A percentile compares a stretch with the other conserved stretches of the same genome.
phyloP scores from a whole-genome alignment of 176 grass and related monocot genomes.

The Oryza punctata region DNA sequence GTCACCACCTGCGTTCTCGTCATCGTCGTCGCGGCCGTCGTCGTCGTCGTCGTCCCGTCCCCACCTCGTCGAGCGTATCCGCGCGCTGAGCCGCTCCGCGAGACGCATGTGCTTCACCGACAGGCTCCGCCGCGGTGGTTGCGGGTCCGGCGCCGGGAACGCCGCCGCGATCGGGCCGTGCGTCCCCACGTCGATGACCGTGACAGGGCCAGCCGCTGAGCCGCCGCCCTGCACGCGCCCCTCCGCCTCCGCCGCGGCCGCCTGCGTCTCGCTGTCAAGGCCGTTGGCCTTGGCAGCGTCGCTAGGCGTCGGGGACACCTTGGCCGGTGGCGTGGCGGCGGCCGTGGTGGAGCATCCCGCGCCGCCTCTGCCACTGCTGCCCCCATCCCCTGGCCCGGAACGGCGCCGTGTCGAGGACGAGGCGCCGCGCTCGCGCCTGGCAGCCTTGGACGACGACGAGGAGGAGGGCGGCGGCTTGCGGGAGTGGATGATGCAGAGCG shows the following conservation, averaged over 20 bases:
- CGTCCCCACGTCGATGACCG: constrained; percentile 48
- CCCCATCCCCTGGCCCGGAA: constrained; percentile 8
- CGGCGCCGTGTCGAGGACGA: not conserved
- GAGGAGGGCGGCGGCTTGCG: constrained; percentile 11
- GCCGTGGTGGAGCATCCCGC: not conserved
- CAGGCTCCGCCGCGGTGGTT: constrained; percentile 41
- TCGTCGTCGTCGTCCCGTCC: not conserved
- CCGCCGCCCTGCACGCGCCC: not conserved
- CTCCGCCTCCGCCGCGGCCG: not conserved
- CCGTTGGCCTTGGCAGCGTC: constrained; percentile 5
- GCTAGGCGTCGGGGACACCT: constrained; percentile 47
- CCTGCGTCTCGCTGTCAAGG: not conserved
- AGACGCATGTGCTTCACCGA: constrained; percentile 43
- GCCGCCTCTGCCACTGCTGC: not conserved
- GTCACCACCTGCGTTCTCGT: not conserved
- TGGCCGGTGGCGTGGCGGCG: not conserved
- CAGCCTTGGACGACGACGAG: not conserved
- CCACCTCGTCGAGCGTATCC: constrained; percentile 45
- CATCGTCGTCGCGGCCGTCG: not conserved
- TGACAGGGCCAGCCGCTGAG: not conserved
- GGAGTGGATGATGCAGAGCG: constrained; percentile 49
- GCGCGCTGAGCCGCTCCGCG: constrained; percentile 6
- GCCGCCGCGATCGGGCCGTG: constrained; percentile 49
- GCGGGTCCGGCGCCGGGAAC: constrained; percentile 2
- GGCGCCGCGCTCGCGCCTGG: not conserved